Percentiles rank a stretch among this genome's conserved stretches.
These are phyloP conservation scores for Dryas drummondii DNA, from an alignment of 306 rosid genomes.

Conservation along the genomic window DNA sequence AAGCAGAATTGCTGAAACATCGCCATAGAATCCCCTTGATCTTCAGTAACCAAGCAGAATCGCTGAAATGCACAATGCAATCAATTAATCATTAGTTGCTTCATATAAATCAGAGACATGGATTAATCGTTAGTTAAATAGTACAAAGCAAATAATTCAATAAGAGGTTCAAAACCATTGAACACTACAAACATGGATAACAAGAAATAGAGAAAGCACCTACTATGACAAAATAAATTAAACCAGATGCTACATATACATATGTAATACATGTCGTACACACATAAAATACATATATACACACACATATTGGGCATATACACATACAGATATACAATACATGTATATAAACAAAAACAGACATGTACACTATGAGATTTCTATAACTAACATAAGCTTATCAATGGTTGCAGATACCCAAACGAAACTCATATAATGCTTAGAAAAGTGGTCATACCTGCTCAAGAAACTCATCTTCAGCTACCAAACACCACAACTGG, in stretches of 20 bases:
- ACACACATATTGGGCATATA: background rate
- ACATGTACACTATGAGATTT: background rate
- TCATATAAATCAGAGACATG: background rate
- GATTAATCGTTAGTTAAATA: background rate
- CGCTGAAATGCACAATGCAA: background rate
- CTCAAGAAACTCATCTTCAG: background rate
- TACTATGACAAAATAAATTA: background rate
- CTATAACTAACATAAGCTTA: background rate
- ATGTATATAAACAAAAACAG: too few relatives aligned
- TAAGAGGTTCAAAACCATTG: too few relatives aligned
- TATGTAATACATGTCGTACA: background rate
- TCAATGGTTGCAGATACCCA: background rate
- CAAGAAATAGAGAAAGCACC: too few relatives aligned
- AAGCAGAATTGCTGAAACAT: background rate
- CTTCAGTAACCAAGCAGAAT: background rate
- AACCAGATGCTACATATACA: background rate
- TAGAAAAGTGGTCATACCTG: constrained; percentile 12
- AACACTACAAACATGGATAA: too few relatives aligned
- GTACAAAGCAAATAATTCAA: background rate
- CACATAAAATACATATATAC: background rate
- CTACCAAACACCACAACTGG: background rate
- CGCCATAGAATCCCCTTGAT: background rate
- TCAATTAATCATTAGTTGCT: background rate
- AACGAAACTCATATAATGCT: background rate
- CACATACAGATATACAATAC: background rate